These are phyloP conservation scores for Cornus florida DNA, from an alignment of 148 eudicot species.

Conservation along the genomic window DNA sequence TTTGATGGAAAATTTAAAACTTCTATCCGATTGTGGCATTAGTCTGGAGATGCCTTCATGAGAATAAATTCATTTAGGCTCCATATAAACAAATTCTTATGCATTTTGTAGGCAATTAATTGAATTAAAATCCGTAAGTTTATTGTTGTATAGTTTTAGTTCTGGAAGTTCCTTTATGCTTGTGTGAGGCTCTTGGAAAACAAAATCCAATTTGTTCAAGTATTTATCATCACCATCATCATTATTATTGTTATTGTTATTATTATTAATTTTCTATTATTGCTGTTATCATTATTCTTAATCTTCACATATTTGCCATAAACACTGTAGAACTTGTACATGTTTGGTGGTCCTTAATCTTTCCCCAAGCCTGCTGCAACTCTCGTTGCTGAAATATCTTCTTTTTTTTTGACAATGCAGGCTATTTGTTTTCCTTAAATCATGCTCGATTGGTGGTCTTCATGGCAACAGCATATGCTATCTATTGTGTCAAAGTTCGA, in stretches of 20 bases:
- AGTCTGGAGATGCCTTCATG: too few relatives aligned
- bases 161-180: not conserved
- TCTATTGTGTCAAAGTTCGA: conserved; percentile 78
- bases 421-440: conserved; percentile 88
- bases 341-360: not conserved
- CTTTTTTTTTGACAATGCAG: conserved; percentile 41
- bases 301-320: not conserved
- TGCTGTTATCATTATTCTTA: not conserved
- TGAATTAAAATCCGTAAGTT: not conserved
- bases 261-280: too few relatives aligned
- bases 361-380: not conserved
- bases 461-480: conserved; percentile 72
- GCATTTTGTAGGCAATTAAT: not conserved
- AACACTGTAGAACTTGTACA: not conserved
- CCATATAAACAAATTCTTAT: too few relatives aligned
- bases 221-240: too few relatives aligned
- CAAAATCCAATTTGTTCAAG: not conserved
- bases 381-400: not conserved
- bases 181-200: conserved; percentile 8
- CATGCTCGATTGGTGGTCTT: conserved; percentile 93
- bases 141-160: not conserved
- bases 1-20: too few relatives aligned
- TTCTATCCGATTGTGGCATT: too few relatives aligned
- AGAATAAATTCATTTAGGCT: too few relatives aligned
- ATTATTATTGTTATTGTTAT: too few relatives aligned